Conservation (phyloP, 495 filamentous ascomycete species). For the Penicillium taxi region DNA sequence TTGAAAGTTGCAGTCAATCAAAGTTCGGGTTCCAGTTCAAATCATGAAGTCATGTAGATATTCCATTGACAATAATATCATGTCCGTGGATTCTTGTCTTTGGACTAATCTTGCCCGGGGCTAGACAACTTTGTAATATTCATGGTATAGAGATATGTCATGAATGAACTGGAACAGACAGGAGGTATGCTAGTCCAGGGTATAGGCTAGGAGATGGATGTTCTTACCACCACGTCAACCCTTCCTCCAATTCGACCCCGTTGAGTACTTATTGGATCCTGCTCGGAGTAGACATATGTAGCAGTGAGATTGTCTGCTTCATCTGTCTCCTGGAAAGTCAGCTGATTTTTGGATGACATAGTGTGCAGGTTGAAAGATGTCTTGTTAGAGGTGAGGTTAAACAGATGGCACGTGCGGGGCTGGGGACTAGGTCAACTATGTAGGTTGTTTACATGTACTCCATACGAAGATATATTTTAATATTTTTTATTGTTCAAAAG, state of each 20-base stretch:
- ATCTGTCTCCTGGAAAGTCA: slow-evolving; percentile 34
- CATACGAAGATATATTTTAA: not conserved
- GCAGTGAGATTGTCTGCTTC: slow-evolving; percentile 28
- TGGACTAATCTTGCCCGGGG: no score
- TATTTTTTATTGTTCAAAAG: slow-evolving; percentile 7
- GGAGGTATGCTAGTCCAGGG: not conserved
- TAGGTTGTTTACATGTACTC: no score
- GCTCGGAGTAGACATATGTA: slow-evolving; percentile 32
- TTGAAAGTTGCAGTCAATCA: no score
- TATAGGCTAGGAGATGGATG: no score
- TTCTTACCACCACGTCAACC: slow-evolving; percentile 33
- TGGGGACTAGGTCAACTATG: no score
- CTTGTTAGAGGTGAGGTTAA: no score
- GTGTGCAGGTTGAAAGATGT: slow-evolving; percentile 1
- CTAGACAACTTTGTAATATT: no score
- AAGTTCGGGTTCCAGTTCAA: no score
- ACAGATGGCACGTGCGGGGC: slow-evolving; percentile 10
- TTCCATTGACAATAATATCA: no score
- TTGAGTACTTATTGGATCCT: slow-evolving; percentile 4
- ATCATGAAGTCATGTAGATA: no score
- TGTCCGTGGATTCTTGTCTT: no score
- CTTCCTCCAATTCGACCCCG: slow-evolving; percentile 11
- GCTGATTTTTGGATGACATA: slow-evolving; percentile 15
- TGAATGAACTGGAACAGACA: not conserved
- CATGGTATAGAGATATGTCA: not conserved